A percentile compares a stretch with the other conserved stretches of the same genome.
phyloP scores from a whole-genome alignment of 352 stramenopile species.

The Phytopythium mirpurense region DNA sequence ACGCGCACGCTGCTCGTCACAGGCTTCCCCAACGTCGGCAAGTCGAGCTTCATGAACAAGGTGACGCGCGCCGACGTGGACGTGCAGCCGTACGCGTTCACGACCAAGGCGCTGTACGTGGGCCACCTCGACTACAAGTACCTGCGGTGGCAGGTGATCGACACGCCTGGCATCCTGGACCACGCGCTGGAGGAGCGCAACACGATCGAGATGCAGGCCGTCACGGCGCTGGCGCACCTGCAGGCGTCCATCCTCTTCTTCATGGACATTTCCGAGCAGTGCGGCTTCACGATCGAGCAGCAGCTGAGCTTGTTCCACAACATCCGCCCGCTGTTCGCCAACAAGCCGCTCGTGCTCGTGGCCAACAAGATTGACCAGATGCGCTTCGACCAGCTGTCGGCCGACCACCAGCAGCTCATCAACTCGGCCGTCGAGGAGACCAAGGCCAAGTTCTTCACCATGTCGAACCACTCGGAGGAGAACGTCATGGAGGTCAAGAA shows the following conservation, averaged over 20 bases:
- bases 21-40: constrained; percentile 99
- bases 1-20: constrained; percentile 98
- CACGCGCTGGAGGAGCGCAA: constrained; percentile 99
- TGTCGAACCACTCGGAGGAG: constrained; percentile 98
- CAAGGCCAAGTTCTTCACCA: constrained; percentile 94
- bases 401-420: constrained; percentile 79
- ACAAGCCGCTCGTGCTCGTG: constrained; percentile 99
- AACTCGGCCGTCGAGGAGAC: constrained; percentile 61
- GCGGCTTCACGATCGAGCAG: constrained; percentile 98
- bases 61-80: constrained; percentile 99
- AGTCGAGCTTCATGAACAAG: constrained; percentile 99
- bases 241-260: constrained; percentile 99
- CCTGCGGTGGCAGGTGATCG: constrained; percentile 99
- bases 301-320: constrained; percentile 96
- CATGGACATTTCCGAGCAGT: constrained; percentile 99
- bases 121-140: constrained; percentile 99
- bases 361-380: constrained; percentile 99
- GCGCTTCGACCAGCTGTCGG: constrained; percentile 88
- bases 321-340: constrained; percentile 98
- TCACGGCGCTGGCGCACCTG: constrained; percentile 98
- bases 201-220: constrained; percentile 99
- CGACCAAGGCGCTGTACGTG: constrained; percentile 99
- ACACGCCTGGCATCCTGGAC: constrained; percentile 99
- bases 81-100: constrained; percentile 99
- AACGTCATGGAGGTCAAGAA: constrained; percentile 95